phyloP scores from a whole-genome alignment of 2,329 filamentous ascomycete genomes.

The Penicillium sp. region DNA sequence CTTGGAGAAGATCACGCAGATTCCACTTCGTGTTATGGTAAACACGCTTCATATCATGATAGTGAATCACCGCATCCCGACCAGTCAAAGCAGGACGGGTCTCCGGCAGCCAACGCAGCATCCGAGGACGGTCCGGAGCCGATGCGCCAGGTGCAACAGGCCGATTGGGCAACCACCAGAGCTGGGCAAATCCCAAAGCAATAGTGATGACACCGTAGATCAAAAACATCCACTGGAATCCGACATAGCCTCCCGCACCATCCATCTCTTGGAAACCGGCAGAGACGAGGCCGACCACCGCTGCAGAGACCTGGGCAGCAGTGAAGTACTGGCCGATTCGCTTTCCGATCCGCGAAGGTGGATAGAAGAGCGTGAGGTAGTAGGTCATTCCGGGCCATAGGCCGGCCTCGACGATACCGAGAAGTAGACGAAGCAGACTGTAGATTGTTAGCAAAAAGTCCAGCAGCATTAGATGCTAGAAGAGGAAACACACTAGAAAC shows the following conservation, averaged over 20 bases:
- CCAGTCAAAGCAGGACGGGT: constrained; percentile 72
- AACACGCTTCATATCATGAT: constrained; percentile 76
- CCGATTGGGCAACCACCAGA: constrained; percentile 91
- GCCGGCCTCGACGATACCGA: constrained; percentile 84
- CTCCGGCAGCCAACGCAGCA: constrained; percentile 67
- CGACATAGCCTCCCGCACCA: constrained; percentile 71
- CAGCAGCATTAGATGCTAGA: background rate
- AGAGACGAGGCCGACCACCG: constrained; percentile 85
- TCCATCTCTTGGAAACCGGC: constrained; percentile 94
- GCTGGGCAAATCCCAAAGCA: constrained; percentile 68
- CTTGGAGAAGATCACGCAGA: constrained; percentile 66
- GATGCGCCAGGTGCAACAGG: constrained; percentile 65
- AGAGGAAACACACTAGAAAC: constrained; percentile 64
- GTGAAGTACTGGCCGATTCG: constrained; percentile 89
- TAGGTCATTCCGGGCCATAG: constrained; percentile 97
- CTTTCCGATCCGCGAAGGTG: constrained; percentile 81
- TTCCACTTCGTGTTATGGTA: constrained; percentile 77
- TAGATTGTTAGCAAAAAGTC: constrained; percentile 8
- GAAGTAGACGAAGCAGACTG: constrained; percentile 73
- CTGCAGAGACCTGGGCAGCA: constrained; percentile 82
- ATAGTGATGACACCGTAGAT: constrained; percentile 78
- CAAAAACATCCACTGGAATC: constrained; percentile 74
- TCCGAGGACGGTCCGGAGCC: constrained; percentile 26
- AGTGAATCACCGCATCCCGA: constrained; percentile 78
- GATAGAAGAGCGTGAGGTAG: constrained; percentile 89